These are phyloP conservation scores for Eucalyptus victrix DNA, from an alignment of 345 rosid species.

Conservation along the genomic window DNA sequence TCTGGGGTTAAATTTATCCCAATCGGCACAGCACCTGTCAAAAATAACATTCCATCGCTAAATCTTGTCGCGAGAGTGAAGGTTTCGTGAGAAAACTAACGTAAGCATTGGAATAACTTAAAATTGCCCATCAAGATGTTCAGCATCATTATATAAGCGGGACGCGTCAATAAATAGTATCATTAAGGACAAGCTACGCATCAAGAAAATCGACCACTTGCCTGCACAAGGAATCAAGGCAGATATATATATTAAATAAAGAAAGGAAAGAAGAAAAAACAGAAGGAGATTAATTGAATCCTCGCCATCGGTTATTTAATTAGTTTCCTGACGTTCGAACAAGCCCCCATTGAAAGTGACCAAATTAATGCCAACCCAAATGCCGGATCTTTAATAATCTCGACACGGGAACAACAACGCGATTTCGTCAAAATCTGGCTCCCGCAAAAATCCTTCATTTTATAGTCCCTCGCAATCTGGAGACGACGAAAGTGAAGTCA, in stretches of 20 bases:
- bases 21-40: not conserved
- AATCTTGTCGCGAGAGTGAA: not conserved
- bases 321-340: not conserved
- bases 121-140: not conserved
- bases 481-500: not conserved
- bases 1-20: not conserved
- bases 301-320: not conserved
- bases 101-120: not conserved
- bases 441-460: not conserved
- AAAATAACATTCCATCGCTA: not conserved
- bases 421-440: not conserved
- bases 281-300: not conserved
- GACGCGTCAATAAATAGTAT: not conserved
- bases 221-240: not conserved
- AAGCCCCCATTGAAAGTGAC: conserved; percentile 1
- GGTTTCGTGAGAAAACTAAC: not conserved
- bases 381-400: not conserved
- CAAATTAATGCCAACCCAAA: not conserved
- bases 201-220: conserved; percentile 8
- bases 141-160: not conserved
- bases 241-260: not conserved
- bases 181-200: conserved; percentile 3
- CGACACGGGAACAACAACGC: not conserved
- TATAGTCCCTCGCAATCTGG: not conserved
- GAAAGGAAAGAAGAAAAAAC: not conserved